Evolutionary conservation across 2,329 filamentous ascomycete species (phyloP), one percentile per base, ranked within the genome.

Genomic region (Aspergillus pseudotamarii): DNA sequence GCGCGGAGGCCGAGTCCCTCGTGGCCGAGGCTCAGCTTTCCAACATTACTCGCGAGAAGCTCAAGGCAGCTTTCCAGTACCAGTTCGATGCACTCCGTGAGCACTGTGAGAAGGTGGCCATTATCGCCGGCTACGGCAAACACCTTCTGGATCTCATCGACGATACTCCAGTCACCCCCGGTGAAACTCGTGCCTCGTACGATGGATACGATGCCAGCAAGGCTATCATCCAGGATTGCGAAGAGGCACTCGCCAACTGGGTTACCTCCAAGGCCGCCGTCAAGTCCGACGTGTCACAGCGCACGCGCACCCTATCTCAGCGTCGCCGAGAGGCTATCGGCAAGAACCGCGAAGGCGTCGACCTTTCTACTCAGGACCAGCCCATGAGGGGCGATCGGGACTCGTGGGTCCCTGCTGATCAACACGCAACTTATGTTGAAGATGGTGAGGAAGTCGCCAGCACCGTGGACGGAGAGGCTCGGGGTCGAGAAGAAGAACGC

Each of bases 11-110:
- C 73, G 95, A 99, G 80, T 98, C 95, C n/a, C 89, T 99, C 16
- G 95, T 99, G 61, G 95, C 95, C 66, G 95, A 99, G 81, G 95
- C 95, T 9, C 95, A 99, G 83, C 87, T 99, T 58, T 97, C 94
- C 78, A 99, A 99, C 86, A 99, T 99, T 76, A 99, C 96, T 30
- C 94, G 95, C 73, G 94, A 99, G 83, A 99, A 99, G 87, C 89
- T 99, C 78, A 99, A 99, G 88, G 91, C 94, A 58, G 95, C 95
- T 46, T 99, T 97, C 83, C 91, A 90, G 59, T 99, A 98, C 83
- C 95, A 99, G 78, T 99, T 99, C 73, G 94, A 99, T 76, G 95
- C 95, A 50, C 88, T 99, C 69, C 92, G 93, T 65, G 95, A 99
- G 84, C 95, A 98, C 82, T 95, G 91, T 79, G 95, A 99, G 82